phyloP scores from a whole-genome alignment of 2,329 filamentous ascomycete species.

The Colletotrichum sp. region DNA sequence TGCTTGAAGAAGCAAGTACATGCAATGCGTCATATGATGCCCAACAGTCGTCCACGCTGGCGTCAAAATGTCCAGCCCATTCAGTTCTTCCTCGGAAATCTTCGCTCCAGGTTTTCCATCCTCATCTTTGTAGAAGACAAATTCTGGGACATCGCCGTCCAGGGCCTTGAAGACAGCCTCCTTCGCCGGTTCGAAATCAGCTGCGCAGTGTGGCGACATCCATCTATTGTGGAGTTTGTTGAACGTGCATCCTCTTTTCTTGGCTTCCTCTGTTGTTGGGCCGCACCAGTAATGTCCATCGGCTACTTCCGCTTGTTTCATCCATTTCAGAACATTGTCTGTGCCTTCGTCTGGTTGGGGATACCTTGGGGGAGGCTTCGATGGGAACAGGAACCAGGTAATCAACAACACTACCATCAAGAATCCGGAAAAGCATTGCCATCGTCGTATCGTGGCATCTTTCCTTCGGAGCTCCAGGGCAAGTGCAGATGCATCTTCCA shows the following conservation, averaged over 20 bases:
- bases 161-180: neutral
- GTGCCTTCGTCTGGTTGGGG: neutral
- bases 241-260: neutral
- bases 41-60: neutral
- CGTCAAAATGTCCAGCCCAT: neutral
- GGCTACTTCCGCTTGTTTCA: neutral
- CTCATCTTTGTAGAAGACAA: neutral
- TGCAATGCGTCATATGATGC: constrained; percentile 1
- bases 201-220: neutral
- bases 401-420: neutral
- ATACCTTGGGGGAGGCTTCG: neutral
- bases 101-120: neutral
- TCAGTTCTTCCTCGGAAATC: neutral
- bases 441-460: neutral
- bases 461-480: neutral
- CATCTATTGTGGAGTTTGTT: constrained; percentile 7
- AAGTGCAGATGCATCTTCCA: neutral
- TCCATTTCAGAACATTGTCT: constrained; percentile 1
- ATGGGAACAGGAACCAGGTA: neutral
- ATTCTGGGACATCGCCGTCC: neutral
- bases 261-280: neutral
- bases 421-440: neutral
- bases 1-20: constrained; percentile 4
- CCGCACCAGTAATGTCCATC: constrained; percentile 3
- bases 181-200: neutral